These are phyloP conservation scores for Cadophora sp. DNA, from an alignment of 2,329 filamentous ascomycete species.

Conservation along the genomic window DNA sequence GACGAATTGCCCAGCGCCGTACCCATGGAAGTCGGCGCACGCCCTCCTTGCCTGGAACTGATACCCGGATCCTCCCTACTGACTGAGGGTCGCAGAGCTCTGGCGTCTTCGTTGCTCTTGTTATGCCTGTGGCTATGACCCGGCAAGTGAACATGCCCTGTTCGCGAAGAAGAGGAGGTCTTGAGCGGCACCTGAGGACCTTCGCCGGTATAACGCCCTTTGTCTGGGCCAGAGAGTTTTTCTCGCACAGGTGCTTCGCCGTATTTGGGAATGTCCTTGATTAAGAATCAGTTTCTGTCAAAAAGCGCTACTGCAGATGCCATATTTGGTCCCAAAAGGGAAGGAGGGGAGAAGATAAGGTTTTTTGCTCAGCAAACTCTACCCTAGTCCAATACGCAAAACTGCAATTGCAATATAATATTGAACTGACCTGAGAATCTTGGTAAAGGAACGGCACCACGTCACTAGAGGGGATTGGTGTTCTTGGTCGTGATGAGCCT, in stretches of 20 bases:
- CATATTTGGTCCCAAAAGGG: constrained; percentile 3
- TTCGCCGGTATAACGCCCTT: constrained; percentile 65
- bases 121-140: constrained; percentile 72
- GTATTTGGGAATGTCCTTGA: constrained; percentile 75
- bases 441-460: constrained; percentile 98
- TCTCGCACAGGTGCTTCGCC: constrained; percentile 79
- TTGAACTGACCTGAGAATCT: constrained; percentile 71
- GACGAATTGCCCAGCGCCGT: constrained; percentile 39
- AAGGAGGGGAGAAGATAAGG: constrained; percentile 14
- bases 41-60: constrained; percentile 58
- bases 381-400: background rate
- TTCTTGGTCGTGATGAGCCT: constrained; percentile 77
- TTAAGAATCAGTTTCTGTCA: constrained; percentile 15
- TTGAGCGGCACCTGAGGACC: constrained; percentile 59
- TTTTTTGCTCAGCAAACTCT: background rate
- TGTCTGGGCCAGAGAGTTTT: constrained; percentile 72
- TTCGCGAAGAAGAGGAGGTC: constrained; percentile 68
- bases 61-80: constrained; percentile 76
- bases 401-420: background rate
- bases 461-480: constrained; percentile 87
- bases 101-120: constrained; percentile 70
- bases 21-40: constrained; percentile 43
- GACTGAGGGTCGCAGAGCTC: constrained; percentile 71
- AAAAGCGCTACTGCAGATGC: background rate
- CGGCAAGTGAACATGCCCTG: constrained; percentile 67